Base-by-base conservation (phyloP, 768 basidiomycete genomes). In the Pleurotus eryngii region DNA sequence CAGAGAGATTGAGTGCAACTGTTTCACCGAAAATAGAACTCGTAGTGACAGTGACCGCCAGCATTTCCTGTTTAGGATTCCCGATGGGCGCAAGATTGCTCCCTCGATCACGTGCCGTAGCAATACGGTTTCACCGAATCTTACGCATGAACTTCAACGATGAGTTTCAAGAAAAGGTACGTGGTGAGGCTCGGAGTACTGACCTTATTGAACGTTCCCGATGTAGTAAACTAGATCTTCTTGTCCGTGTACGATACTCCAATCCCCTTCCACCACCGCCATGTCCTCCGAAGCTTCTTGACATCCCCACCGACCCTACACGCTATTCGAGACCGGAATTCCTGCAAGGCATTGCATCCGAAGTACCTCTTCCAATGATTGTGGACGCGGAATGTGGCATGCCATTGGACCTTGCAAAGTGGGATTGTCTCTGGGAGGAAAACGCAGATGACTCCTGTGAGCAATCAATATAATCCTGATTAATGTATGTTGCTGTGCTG, bases 371-470 rank as follows among this genome's bases (percentile, higher is more conserved):
- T 17, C 96, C 97, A 0, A 95, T 98, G 92, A 89, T 98, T 61
- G 89, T 98, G 1, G 97, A 99, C 64, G 92, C 92, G 0, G 97
- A 99, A 69, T 89, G 88, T 62, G 97, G 97, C 0, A 95, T 99
- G 95, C 95, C 95, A 0, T 72, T 99, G 22, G 92, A 98, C 68
- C 74, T 96, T 47, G 88, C 89, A 15, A 82, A 80, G 55, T 95
- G 86, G 80, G 87, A 89, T 55, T 88, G 83, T 37, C 73, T 96
- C 15, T 95, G 90, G 92, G 85, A 89, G 49, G 90, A 92, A 59
- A 84, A 84, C 43, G 89, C 79, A 2, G 81, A 87, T 66, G 83
- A 88, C 71, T 79, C 82, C 53, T 75, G 91, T 89, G 50, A 60
- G 78, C 59, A 27, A 7, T 45, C 27, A 22, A 53, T 27, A 14